phyloP scores from a whole-genome alignment of 108 stramenopile genomes.

The Nitzschia inconspicua region DNA sequence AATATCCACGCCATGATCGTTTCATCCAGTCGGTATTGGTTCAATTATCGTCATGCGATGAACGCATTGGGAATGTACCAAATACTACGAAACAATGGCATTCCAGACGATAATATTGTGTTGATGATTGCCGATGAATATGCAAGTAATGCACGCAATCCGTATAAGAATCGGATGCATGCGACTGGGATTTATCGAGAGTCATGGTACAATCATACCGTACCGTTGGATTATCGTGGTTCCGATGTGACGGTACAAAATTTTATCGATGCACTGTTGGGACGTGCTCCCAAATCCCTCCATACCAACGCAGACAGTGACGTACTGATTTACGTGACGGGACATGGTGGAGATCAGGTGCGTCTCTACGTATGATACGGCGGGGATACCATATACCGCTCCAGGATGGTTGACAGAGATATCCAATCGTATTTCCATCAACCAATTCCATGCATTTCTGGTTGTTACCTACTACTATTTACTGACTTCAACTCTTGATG shows the following conservation, averaged over 20 bases:
- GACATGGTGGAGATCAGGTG: constrained; percentile 97
- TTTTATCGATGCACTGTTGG: constrained; percentile 75
- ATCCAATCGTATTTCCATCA: no score
- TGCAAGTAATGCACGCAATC: constrained; percentile 70
- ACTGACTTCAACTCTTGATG: no score
- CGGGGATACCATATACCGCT: no score
- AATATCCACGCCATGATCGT: constrained; percentile 73
- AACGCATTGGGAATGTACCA: constrained; percentile 82
- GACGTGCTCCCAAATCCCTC: constrained; percentile 31
- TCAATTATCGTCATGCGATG: constrained; percentile 92
- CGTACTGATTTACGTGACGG: constrained; percentile 88
- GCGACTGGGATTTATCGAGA: constrained; percentile 25
- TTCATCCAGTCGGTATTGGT: constrained; percentile 85
- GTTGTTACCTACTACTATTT: no score
- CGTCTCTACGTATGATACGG: no score
- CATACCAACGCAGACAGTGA: constrained; percentile 42
- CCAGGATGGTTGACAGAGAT: no score
- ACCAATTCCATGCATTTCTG: no score
- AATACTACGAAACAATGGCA: constrained; percentile 50
- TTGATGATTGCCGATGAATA: constrained; percentile 91
- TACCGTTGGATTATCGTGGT: constrained; percentile 89
- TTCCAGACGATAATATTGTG: constrained; percentile 81
- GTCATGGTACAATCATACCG: constrained; percentile 54
- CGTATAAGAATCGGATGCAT: constrained; percentile 62
- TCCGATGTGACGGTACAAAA: constrained; percentile 94